phyloP scores from a whole-genome alignment of 1,139 yeast species.

The Candida gigantensis region DNA sequence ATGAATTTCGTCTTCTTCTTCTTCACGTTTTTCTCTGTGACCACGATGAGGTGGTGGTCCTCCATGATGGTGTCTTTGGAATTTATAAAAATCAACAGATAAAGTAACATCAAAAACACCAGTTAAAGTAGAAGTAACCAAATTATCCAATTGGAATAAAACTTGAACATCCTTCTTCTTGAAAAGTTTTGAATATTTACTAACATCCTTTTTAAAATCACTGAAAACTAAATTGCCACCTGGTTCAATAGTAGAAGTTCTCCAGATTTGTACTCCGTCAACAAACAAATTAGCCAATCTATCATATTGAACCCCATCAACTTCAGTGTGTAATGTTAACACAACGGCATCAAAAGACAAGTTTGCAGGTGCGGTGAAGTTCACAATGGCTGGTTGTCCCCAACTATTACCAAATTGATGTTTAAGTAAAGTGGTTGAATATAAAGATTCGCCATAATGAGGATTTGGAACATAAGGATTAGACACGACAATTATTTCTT shows the following conservation, averaged over 20 bases:
- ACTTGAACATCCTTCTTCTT: slow-evolving; percentile 29
- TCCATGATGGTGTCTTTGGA: slow-evolving; percentile 6
- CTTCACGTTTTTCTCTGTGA: not conserved
- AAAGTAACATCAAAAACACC: slow-evolving; percentile 64
- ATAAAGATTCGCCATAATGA: slow-evolving; percentile 32
- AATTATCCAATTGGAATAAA: slow-evolving; percentile 66
- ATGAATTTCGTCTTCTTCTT: not conserved
- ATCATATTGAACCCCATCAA: slow-evolving; percentile 73
- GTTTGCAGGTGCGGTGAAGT: slow-evolving; percentile 29
- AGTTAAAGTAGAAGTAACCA: slow-evolving; percentile 54
- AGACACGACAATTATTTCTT: slow-evolving; percentile 27
- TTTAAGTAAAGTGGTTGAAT: slow-evolving; percentile 26
- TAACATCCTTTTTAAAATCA: slow-evolving; percentile 60
- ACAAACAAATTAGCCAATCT: slow-evolving; percentile 71
- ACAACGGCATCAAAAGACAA: slow-evolving; percentile 59
- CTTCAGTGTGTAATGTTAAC: slow-evolving; percentile 57
- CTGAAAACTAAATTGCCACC: slow-evolving; percentile 50
- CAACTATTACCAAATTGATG: slow-evolving; percentile 41
- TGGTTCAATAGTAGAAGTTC: slow-evolving; percentile 86
- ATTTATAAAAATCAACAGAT: slow-evolving; percentile 49
- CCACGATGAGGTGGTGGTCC: too few species aligned
- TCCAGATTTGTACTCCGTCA: slow-evolving; percentile 72
- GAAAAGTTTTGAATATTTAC: slow-evolving; percentile 58
- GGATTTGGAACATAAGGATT: slow-evolving; percentile 31
- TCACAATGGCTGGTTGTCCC: slow-evolving; percentile 33